Evolutionary conservation across 140 eudicot genomes (phyloP).

Genomic region (Oenanthe javanica): DNA sequence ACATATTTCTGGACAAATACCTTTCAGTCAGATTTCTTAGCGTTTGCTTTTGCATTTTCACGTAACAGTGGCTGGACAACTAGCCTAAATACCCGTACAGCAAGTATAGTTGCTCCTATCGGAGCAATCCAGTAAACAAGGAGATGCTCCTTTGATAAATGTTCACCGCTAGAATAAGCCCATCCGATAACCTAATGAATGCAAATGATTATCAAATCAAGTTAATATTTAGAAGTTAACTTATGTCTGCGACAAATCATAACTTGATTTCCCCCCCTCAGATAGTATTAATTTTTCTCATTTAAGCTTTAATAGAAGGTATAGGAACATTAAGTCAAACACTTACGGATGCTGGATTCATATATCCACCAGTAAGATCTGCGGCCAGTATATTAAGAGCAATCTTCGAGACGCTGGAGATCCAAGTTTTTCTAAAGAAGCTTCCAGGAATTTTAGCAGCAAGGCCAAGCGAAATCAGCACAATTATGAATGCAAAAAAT

Average conservation of each 20-base stretch:
- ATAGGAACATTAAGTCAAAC: neutral
- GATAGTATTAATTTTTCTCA: neutral
- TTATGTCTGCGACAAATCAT: neutral
- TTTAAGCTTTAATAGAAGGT: neutral
- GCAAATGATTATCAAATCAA: neutral
- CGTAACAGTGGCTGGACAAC: slow-evolving; percentile 20
- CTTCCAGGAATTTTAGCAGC: slow-evolving; percentile 58
- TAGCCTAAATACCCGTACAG: slow-evolving; percentile 51
- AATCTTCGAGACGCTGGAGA: slow-evolving; percentile 68
- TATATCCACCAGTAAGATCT: slow-evolving; percentile 87
- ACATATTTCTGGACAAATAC: neutral
- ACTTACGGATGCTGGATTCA: slow-evolving; percentile 96
- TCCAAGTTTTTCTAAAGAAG: slow-evolving; percentile 80
- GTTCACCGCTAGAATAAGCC: slow-evolving; percentile 93
- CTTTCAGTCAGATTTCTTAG: slow-evolving; percentile 2
- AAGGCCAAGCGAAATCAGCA: slow-evolving; percentile 41
- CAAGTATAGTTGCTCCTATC: slow-evolving; percentile 56
- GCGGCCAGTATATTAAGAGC: slow-evolving; percentile 77
- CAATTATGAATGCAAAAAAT: slow-evolving; percentile 60
- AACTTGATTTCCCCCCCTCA: neutral
- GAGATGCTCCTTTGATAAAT: slow-evolving; percentile 73
- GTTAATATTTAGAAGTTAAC: neutral
- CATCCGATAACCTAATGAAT: slow-evolving; percentile 78
- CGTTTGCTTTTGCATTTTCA: neutral
- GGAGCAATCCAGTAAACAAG: slow-evolving; percentile 96